Percentiles rank a stretch among this genome's conserved stretches.
Evolutionary conservation across 2,329 filamentous ascomycete genomes (phyloP).

Genomic region (Chaetomiaceae sp.): DNA sequence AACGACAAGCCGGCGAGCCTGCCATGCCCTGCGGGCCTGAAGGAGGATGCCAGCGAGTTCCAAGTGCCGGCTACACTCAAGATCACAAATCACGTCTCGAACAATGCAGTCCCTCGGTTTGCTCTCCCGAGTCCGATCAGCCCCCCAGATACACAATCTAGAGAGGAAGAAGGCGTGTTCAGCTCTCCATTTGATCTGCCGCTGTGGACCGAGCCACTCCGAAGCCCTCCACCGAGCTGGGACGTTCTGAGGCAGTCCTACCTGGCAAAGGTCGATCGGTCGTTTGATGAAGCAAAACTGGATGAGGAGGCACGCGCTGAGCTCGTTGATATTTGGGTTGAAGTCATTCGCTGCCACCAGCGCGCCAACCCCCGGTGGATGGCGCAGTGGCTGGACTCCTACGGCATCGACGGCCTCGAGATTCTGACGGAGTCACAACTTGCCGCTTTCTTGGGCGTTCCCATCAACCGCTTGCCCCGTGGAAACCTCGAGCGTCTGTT

Average conservation of each 20-base stretch:
- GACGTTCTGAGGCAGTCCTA: too few species aligned
- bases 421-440: neutral
- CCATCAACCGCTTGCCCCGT: neutral
- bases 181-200: neutral
- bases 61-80: too few species aligned
- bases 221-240: neutral
- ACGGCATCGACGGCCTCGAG: neutral
- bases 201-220: neutral
- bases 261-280: neutral
- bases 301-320: neutral
- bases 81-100: too few species aligned
- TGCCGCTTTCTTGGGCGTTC: neutral
- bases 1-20: too few species aligned
- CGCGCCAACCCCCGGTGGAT: neutral
- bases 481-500: neutral
- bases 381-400: neutral
- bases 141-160: too few species aligned
- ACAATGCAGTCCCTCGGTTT: too few species aligned
- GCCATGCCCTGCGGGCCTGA: too few species aligned
- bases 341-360: neutral
- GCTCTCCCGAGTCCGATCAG: too few species aligned
- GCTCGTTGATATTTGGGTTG: neutral
- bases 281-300: neutral
- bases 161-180: too few species aligned
- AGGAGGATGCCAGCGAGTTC: too few species aligned